These are phyloP conservation scores for Ophiostoma sp. DNA, from an alignment of 2,329 filamentous ascomycete species.

Conservation along the genomic window DNA sequence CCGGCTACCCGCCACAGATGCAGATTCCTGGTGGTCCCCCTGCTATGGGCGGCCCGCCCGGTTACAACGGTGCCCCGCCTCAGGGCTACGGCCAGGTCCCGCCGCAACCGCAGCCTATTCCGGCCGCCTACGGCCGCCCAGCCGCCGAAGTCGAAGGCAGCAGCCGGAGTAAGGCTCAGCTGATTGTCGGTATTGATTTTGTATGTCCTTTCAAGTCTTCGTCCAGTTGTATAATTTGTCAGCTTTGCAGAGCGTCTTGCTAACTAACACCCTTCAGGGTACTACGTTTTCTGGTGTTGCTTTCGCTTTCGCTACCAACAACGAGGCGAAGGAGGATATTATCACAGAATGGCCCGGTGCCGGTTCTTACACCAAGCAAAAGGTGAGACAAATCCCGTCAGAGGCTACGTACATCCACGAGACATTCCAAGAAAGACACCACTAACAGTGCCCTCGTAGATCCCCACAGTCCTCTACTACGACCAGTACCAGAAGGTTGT, in stretches of 20 bases:
- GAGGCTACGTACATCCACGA: neutral
- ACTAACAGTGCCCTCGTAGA: conserved; percentile 53
- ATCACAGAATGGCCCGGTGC: conserved; percentile 99
- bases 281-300: conserved; percentile 98
- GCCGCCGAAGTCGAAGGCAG: conserved; percentile 79
- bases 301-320: conserved; percentile 95
- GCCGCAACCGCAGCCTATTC: conserved; percentile 38
- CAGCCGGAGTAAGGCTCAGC: conserved; percentile 87
- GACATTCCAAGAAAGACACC: neutral
- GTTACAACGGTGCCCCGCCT: conserved; percentile 47
- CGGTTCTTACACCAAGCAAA: conserved; percentile 97
- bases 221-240: neutral
- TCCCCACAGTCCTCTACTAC: conserved; percentile 98
- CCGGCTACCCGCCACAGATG: conserved; percentile 61
- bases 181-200: conserved; percentile 99
- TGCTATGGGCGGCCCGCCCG: conserved; percentile 46
- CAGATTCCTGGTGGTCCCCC: conserved; percentile 46
- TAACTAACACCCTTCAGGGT: conserved; percentile 56
- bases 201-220: conserved; percentile 53
- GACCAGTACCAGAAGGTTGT: conserved; percentile 99
- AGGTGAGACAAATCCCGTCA: conserved; percentile 57
- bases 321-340: conserved; percentile 96
- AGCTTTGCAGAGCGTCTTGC: neutral
- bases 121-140: conserved; percentile 46
- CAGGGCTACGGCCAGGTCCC: conserved; percentile 51